These are phyloP conservation scores for Gynandropsis gynandra DNA, from an alignment of 345 rosid species.

Conservation along the genomic window DNA sequence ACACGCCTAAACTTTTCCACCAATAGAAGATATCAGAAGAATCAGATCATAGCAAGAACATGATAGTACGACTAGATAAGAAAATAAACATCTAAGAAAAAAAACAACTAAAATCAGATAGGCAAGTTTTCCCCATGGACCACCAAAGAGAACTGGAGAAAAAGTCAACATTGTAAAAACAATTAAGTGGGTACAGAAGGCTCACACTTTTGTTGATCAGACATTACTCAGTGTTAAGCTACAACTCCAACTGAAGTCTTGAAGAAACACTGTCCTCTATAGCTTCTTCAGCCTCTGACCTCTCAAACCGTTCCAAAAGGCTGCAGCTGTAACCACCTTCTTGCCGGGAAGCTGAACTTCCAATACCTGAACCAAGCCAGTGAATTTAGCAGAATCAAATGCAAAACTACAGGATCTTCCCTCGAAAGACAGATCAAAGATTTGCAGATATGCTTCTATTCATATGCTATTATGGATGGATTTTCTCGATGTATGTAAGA, in stretches of 20 bases:
- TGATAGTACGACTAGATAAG: too few relatives aligned
- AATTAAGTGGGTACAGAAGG: neutral
- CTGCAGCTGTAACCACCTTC: constrained; percentile 46
- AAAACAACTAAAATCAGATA: too few relatives aligned
- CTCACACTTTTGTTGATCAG: too few relatives aligned
- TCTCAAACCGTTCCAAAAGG: constrained; percentile 76
- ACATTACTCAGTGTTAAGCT: too few relatives aligned
- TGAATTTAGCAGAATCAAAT: neutral
- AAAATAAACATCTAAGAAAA: neutral
- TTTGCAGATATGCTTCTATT: too few relatives aligned
- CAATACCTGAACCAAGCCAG: constrained; percentile 43
- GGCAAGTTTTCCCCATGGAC: neutral
- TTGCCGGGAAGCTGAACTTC: constrained; percentile 94
- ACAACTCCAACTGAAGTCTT: neutral
- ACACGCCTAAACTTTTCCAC: too few relatives aligned
- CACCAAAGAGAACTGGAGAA: neutral
- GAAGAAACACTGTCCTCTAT: constrained; percentile 9
- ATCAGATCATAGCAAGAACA: too few relatives aligned
- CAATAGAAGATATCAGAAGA: too few relatives aligned
- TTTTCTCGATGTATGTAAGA: neutral
- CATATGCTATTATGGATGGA: too few relatives aligned
- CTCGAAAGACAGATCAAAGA: neutral
- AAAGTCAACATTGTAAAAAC: neutral
- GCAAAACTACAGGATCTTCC: too few relatives aligned
- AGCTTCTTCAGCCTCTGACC: constrained; percentile 59